A percentile compares a stretch with the other conserved stretches of the same genome.
Conservation (phyloP, 192 early-diverging fungal species). For the Chytriomyces sp. region DNA sequence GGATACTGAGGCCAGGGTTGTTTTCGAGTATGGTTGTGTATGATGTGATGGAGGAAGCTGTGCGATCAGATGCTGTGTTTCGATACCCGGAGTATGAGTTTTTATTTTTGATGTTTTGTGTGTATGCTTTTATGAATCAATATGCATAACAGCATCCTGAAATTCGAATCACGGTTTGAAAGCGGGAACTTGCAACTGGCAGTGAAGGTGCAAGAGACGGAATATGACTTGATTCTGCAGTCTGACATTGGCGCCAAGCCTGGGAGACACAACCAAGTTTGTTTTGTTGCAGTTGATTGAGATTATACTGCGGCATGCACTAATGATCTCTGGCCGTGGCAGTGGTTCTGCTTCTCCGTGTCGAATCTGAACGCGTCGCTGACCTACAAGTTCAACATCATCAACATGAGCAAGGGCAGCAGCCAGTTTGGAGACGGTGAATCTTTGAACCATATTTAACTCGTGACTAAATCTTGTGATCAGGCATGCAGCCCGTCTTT, state of each 20-base stretch:
- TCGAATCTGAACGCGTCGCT: conserved; percentile 35
- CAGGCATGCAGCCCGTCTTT: conserved; percentile 65
- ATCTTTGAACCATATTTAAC: conserved; percentile 13
- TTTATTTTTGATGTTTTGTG: background rate
- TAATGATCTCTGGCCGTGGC: background rate
- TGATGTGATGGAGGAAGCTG: conserved; percentile 53
- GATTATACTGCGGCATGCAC: background rate
- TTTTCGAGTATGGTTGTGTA: conserved; percentile 46
- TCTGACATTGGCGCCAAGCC: conserved; percentile 53
- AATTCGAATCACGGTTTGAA: conserved; percentile 62
- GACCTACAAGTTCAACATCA: conserved; percentile 58
- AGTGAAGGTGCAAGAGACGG: conserved; percentile 48
- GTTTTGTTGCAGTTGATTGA: conserved; percentile 6
- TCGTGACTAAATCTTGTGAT: conserved; percentile 11
- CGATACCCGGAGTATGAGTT: conserved; percentile 12
- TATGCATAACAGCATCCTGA: conserved; percentile 32
- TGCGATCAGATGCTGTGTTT: conserved; percentile 3
- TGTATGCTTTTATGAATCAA: background rate
- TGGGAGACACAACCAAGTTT: conserved; percentile 62
- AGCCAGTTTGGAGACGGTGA: conserved; percentile 61
- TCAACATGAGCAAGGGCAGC: conserved; percentile 59
- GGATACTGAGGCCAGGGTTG: conserved; percentile 41
- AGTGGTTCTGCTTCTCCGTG: conserved; percentile 66
- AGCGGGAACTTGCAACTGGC: conserved; percentile 63
- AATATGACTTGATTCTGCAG: conserved; percentile 60